Evolutionary conservation across 176 grass and related monocot genomes (phyloP), one percentile per base, ranked within the genome.

Genomic region (Pharus latifolius): DNA sequence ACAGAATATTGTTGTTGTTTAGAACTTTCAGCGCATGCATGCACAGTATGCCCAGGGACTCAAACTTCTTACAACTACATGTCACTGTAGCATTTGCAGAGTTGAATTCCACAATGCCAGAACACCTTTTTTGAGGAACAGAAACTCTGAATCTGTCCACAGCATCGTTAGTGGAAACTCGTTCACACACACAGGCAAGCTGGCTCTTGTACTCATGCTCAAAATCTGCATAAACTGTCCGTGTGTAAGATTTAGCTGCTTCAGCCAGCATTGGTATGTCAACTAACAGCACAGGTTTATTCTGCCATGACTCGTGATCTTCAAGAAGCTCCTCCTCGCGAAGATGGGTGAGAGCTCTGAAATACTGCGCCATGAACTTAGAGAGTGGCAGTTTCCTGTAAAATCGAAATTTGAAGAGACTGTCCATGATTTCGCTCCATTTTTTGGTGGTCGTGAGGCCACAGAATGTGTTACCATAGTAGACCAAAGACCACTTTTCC

Each of bases 1-100:
- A 70, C 24, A 87, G 74, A 77, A 87, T 72, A 30, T 87, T 73
- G 49, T 87, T 87, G 63, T 87, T 82, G 57, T 81, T 87, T 56
- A 87, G 74, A 60, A 87, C 72, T 51, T 81, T 87, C 6, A 87
- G 70, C 26, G 72, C 58, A 53, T 87, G 84, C 84, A 82, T 87
- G 49, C 84, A 82, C 26, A 73, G 69, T 62, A 87, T 67, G 5
- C 78, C 72, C 49, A 68, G 65, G 4, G 78, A 87, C 46, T 87
- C 78, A 14, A 87, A 82, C 61, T 82, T 87, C 41, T 82, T 87
- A 51, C 84, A 73, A 60, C 84, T 87, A 45, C 78, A 82, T 16
- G 66, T 58, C 31, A 87, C 65, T 11, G 73, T 65, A 49, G 68
- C 35, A 40, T 56, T 56, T 13, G 63, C 62, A 7, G 48, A 57